These are phyloP conservation scores for Bolboschoenoplectus hybrid DNA, from an alignment of 202 grass and related monocot genomes.

Conservation along the genomic window DNA sequence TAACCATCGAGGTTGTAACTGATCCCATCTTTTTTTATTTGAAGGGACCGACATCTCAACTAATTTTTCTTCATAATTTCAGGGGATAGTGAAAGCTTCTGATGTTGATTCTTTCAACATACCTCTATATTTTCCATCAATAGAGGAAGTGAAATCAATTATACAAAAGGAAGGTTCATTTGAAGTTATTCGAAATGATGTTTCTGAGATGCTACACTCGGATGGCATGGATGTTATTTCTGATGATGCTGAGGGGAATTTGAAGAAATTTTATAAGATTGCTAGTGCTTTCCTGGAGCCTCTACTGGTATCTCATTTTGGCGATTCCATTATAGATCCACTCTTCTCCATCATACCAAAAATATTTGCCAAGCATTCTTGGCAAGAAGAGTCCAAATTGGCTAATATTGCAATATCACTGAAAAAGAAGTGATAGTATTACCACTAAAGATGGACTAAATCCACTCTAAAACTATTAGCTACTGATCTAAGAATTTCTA, in stretches of 20 bases:
- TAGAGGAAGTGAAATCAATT: conserved; percentile 23
- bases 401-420: not conserved
- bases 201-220: not conserved
- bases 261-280: not conserved
- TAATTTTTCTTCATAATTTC: not conserved
- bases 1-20: not conserved
- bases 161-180: conserved; percentile 30
- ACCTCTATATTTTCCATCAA: not conserved
- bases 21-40: not conserved
- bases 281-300: not conserved
- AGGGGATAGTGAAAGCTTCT: conserved; percentile 23
- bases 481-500: too few species aligned
- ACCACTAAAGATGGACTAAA: not conserved
- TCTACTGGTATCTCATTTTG: conserved; percentile 15
- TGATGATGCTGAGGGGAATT: not conserved
- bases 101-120: conserved; percentile 34
- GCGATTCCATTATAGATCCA: conserved; percentile 9
- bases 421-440: not conserved
- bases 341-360: not conserved
- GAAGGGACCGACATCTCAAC: not conserved
- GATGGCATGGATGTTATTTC: not conserved
- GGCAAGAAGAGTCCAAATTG: not conserved
- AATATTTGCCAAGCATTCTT: not conserved
- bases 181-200: not conserved
- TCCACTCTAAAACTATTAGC: not conserved